phyloP scores from a whole-genome alignment of 495 filamentous ascomycete genomes.

The Trichocladium antarcticum region DNA sequence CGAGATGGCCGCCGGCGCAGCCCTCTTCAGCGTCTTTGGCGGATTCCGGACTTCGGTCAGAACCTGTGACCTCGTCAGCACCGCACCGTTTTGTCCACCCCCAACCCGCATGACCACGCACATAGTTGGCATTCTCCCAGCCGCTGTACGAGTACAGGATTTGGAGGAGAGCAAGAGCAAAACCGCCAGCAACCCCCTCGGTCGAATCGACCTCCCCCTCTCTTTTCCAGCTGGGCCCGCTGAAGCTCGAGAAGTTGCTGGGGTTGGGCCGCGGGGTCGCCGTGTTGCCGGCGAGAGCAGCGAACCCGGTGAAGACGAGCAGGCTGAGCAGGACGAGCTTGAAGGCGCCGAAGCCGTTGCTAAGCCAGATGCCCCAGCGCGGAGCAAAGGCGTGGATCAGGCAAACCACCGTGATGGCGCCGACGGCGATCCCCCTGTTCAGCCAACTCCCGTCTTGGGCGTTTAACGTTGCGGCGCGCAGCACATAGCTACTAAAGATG shows the following conservation, averaged over 20 bases:
- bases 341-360: constrained; percentile 50
- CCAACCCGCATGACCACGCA: constrained; percentile 8
- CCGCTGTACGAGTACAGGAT: constrained; percentile 52
- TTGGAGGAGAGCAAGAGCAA: constrained; percentile 47
- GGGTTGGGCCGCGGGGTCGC: constrained; percentile 12
- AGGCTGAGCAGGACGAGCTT: constrained; percentile 52
- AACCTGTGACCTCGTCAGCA: constrained; percentile 7
- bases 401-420: constrained; percentile 44
- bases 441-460: constrained; percentile 20
- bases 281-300: constrained; percentile 22
- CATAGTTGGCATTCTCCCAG: constrained; percentile 49
- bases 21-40: constrained; percentile 44
- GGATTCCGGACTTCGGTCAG: constrained; percentile 50
- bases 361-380: constrained; percentile 52
- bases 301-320: constrained; percentile 50
- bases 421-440: constrained; percentile 24
- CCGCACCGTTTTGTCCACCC: background rate
- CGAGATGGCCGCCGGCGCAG: constrained; percentile 46
- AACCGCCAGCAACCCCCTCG: constrained; percentile 29
- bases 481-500: constrained; percentile 26
- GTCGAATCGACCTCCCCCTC: background rate
- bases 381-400: constrained; percentile 46
- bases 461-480: constrained; percentile 15
- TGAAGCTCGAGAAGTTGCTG: constrained; percentile 41
- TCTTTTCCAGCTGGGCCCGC: constrained; percentile 17